Evolutionary conservation across 2,329 filamentous ascomycete genomes (phyloP), one percentile per base, ranked within the genome.

Genomic region (Aureobasidium sp.): DNA sequence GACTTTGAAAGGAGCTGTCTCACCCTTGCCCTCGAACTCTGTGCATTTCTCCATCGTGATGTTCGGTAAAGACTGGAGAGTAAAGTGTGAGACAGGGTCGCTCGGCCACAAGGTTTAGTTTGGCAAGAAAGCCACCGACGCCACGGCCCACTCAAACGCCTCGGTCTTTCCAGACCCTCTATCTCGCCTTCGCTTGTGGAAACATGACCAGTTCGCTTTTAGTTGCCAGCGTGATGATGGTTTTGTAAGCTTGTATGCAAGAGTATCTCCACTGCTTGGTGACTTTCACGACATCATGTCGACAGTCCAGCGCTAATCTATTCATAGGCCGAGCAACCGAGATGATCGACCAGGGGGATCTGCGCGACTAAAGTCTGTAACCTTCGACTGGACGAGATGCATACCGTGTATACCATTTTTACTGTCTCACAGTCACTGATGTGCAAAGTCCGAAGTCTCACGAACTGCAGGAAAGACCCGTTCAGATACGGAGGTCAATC

Each of bases 311-410:
- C 53, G 53, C 27, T 20, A 46, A 57, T 57, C 53, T 57, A 57
- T 57, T 26, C 27, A 57, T 57, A 57, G 53, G 37, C 55, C 55
- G 55, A 27, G 55, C 42, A 37, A 32, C 41, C 55, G 55, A 48
- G 29, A 48, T 58, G 42, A 58, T 58, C 55, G 48, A 23, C 42
- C 29, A 47, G 55, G 55, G 55, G 55, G 55, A 58, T 58, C 55
- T 37, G 34, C 55, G 32, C n/a, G 41, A 9, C 53, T 57, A 57
- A 57, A 46, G 9, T 46, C 15, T 57, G 53, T 36, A 34, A 27
- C 29, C 17, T 46, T 34, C 50, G 41, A 27, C 9, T 55, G 37
- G 26, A 55, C 10, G 23, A 39, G 12, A 37, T 37, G 34, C 2
- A 37, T 37, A 37, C 34, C 12, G 5, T 37, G 1, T 15, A 46